A percentile compares a stretch with the other conserved stretches of the same genome.
These are phyloP conservation scores for Talaromyces sp. DNA, from an alignment of 2,329 filamentous ascomycete genomes.

Conservation along the genomic window DNA sequence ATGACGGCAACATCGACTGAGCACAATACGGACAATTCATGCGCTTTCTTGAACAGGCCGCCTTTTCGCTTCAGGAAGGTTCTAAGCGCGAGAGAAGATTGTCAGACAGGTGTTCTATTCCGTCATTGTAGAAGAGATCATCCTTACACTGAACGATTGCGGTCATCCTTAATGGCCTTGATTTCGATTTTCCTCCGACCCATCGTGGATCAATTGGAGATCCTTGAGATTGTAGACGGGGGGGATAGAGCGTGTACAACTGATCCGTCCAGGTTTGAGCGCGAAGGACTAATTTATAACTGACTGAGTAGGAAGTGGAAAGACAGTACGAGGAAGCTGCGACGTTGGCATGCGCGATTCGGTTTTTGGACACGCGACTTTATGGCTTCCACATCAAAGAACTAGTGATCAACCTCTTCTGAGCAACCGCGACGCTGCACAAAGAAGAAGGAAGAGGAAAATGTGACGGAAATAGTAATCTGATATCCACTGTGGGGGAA, in stretches of 20 bases:
- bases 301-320: background rate
- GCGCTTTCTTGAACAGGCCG: slow-evolving; percentile 98
- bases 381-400: slow-evolving; percentile 1
- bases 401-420: background rate
- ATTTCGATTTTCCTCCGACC: slow-evolving; percentile 99
- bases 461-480: background rate
- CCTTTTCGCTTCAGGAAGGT: slow-evolving; percentile 99
- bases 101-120: background rate
- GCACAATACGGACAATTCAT: slow-evolving; percentile 95
- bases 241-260: background rate
- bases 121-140: background rate
- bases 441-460: background rate
- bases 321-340: background rate
- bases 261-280: background rate
- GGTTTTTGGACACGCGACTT: background rate
- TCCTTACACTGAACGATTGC: slow-evolving; percentile 92
- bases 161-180: slow-evolving; percentile 98
- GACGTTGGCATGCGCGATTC: slow-evolving; percentile 3
- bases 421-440: background rate
- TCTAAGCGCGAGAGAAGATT: slow-evolving; percentile 44
- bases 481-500: background rate
- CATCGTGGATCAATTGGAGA: slow-evolving; percentile 54
- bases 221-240: background rate
- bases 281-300: background rate
- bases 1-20: slow-evolving; percentile 98